Conservation (phyloP, 768 basidiomycete species). For the Psilocybe sp. region DNA sequence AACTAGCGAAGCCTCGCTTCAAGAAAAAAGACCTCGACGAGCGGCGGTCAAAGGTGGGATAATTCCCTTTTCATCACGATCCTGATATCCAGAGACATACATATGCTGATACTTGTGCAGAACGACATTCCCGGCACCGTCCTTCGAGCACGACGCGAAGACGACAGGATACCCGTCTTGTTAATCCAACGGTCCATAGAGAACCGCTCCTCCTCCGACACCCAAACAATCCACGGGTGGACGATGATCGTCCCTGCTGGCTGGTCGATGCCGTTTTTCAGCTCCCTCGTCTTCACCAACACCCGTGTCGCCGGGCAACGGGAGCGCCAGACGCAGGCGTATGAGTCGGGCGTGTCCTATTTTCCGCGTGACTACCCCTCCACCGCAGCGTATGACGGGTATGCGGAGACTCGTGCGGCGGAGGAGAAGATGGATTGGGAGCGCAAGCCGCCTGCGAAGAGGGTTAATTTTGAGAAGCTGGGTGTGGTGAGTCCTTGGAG, state of each 20-base stretch:
- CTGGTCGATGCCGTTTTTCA: conserved; percentile 89
- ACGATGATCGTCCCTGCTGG: conserved; percentile 82
- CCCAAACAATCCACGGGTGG: conserved; percentile 74
- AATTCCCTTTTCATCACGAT: background rate
- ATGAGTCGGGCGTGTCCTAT: conserved; percentile 71
- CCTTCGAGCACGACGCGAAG: conserved; percentile 64
- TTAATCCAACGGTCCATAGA: conserved; percentile 79
- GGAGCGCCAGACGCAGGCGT: conserved; percentile 76
- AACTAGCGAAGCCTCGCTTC: conserved; percentile 60
- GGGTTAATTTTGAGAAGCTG: conserved; percentile 65
- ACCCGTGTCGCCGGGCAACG: conserved; percentile 84
- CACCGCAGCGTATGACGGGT: conserved; percentile 49
- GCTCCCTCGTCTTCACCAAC: conserved; percentile 78
- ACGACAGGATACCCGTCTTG: conserved; percentile 81
- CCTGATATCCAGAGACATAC: background rate
- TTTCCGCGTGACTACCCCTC: conserved; percentile 84
- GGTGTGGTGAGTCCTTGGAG: conserved; percentile 71
- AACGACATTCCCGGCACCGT: conserved; percentile 75
- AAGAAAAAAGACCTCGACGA: conserved; percentile 85
- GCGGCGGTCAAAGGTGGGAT: conserved; percentile 67
- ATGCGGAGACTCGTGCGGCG: conserved; percentile 44
- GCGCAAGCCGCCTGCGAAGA: conserved; percentile 84
- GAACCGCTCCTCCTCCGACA: conserved; percentile 20
- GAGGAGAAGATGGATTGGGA: conserved; percentile 67
- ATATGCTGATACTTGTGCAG: conserved; percentile 31